phyloP scores from a whole-genome alignment of 306 rosid genomes.

The Vigna nakashimae region DNA sequence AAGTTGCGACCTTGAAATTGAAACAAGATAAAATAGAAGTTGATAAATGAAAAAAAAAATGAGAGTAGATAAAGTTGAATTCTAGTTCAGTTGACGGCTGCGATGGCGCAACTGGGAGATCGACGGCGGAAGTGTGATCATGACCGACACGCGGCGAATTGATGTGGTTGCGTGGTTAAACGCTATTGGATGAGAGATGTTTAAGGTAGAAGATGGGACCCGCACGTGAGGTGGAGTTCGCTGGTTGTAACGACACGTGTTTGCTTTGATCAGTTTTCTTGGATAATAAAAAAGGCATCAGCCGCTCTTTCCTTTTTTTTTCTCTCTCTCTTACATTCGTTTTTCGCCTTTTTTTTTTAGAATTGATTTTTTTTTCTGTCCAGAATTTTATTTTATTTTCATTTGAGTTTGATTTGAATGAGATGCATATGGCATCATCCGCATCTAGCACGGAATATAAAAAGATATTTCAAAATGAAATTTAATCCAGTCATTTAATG shows the following conservation, averaged over 20 bases:
- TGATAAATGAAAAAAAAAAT: not conserved
- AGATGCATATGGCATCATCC: no score
- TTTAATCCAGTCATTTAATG: no score
- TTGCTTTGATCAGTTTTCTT: not conserved
- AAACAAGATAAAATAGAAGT: not conserved
- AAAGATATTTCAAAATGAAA: no score
- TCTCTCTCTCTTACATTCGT: not conserved
- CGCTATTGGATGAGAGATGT: conserved; percentile 37
- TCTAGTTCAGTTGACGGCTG: conserved; percentile 2
- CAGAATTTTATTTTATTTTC: not conserved
- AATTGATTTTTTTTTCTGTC: not conserved
- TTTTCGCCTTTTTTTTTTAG: not conserved
- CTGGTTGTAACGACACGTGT: conserved; percentile 29
- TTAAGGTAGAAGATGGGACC: conserved; percentile 27
- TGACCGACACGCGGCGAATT: not conserved
- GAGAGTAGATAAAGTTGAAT: conserved; percentile 38
- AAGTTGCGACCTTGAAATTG: conserved; percentile 33
- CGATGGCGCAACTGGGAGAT: conserved; percentile 33
- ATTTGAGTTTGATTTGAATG: not conserved
- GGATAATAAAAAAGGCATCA: conserved; percentile 33
- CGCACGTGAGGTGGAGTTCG: not conserved
- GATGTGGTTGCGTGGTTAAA: conserved; percentile 2
- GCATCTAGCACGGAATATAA: not conserved
- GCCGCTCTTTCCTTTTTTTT: not conserved
- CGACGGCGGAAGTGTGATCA: conserved; percentile 8